These are phyloP conservation scores for Pseudogymnoascus sp. DNA, from an alignment of 2,329 filamentous ascomycete species.

Conservation along the genomic window DNA sequence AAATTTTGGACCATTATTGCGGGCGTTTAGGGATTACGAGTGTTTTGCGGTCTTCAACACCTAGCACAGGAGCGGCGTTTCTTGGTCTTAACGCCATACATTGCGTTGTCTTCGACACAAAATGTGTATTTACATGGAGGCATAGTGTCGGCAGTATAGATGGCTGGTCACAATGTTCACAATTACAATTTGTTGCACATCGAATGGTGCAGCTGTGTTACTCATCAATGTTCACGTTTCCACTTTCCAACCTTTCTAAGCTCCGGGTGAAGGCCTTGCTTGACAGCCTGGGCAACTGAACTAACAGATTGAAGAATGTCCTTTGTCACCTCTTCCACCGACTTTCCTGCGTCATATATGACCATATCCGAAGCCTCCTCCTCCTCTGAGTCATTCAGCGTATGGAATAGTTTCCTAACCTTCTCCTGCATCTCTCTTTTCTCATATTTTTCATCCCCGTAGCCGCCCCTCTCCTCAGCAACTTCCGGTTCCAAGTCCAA, in stretches of 20 bases:
- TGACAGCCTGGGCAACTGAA: not conserved
- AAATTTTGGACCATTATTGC: not conserved
- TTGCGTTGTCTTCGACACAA: slow-evolving; percentile 7
- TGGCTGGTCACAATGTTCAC: not conserved
- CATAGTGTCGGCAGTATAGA: not conserved
- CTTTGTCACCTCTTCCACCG: slow-evolving; percentile 48
- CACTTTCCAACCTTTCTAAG: slow-evolving; percentile 12
- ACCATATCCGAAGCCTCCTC: slow-evolving; percentile 47
- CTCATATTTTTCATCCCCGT: slow-evolving; percentile 84
- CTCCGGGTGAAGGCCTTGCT: not conserved
- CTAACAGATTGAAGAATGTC: slow-evolving; percentile 40
- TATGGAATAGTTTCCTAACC: slow-evolving; percentile 67
- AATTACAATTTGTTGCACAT: slow-evolving; percentile 3
- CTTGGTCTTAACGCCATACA: slow-evolving; percentile 29
- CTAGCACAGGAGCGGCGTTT: slow-evolving; percentile 21
- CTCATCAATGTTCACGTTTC: slow-evolving; percentile 7
- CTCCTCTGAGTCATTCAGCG: slow-evolving; percentile 37
- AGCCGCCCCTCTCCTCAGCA: slow-evolving; percentile 72
- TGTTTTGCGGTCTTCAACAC: slow-evolving; percentile 27
- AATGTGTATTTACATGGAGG: slow-evolving; percentile 1
- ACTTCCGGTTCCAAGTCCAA: slow-evolving; percentile 69
- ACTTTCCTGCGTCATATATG: slow-evolving; percentile 46
- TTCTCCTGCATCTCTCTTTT: slow-evolving; percentile 70
- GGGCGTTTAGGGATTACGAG: slow-evolving; percentile 14
- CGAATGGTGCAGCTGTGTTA: not conserved